Percentiles rank a stretch among this genome's conserved stretches.
These are phyloP conservation scores for Calonectria pseudoturangicola DNA, from an alignment of 2,329 filamentous ascomycete genomes.

Conservation along the genomic window DNA sequence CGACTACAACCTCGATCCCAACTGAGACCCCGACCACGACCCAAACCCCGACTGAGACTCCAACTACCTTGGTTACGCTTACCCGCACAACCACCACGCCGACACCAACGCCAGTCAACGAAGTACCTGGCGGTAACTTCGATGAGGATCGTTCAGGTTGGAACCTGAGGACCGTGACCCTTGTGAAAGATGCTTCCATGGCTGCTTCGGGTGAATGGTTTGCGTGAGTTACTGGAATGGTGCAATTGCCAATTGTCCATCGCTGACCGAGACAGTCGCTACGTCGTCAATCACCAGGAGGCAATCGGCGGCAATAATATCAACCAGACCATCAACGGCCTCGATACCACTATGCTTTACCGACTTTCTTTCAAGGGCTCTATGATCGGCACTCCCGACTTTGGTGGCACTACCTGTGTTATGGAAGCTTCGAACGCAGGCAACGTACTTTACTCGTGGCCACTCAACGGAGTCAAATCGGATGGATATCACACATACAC, in stretches of 20 bases:
- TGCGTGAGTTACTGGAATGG: slow-evolving; percentile 17
- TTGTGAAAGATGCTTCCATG: slow-evolving; percentile 16
- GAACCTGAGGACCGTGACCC: slow-evolving; percentile 14
- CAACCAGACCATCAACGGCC: slow-evolving; percentile 38
- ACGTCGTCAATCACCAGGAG: neutral
- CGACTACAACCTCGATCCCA: neutral
- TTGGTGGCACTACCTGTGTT: neutral
- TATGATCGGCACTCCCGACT: slow-evolving; percentile 1
- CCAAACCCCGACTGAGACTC: neutral
- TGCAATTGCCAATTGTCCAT: neutral
- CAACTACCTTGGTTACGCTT: neutral
- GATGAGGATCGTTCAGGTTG: slow-evolving; percentile 30
- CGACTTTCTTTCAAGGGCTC: slow-evolving; percentile 23
- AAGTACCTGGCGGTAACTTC: slow-evolving; percentile 20
- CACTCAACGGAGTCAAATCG: neutral
- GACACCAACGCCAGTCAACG: neutral
- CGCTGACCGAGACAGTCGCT: slow-evolving; percentile 30
- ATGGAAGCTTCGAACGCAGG: neutral
- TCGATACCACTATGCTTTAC: slow-evolving; percentile 22
- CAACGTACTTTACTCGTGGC: neutral
- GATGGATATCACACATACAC: slow-evolving; percentile 4
- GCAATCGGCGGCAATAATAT: slow-evolving; percentile 32
- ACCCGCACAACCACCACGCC: slow-evolving; percentile 3
- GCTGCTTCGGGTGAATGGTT: slow-evolving; percentile 31
- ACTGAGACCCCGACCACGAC: slow-evolving; percentile 3